phyloP scores from a whole-genome alignment of 2,329 filamentous ascomycete species.

The Nothophaeocryptopus gaeumannii region DNA sequence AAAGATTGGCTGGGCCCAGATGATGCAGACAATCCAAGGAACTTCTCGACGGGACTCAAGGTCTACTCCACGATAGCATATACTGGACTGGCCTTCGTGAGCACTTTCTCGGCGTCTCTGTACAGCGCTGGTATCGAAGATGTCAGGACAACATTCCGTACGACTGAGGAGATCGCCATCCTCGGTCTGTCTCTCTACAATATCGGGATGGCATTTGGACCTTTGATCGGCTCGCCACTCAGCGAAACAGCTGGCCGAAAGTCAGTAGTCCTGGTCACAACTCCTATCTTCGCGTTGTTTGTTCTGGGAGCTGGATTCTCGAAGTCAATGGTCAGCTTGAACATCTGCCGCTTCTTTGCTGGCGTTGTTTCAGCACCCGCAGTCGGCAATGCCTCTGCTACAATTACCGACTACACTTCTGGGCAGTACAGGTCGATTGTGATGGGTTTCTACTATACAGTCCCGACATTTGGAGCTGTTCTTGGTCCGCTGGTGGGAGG shows the following conservation, averaged over 20 bases:
- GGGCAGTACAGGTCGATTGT: constrained; percentile 28
- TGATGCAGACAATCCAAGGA: constrained; percentile 33
- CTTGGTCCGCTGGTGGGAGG: constrained; percentile 43
- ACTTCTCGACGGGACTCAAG: constrained; percentile 28
- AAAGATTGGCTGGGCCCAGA: constrained; percentile 29
- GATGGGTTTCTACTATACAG: constrained; percentile 30
- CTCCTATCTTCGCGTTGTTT: constrained; percentile 38
- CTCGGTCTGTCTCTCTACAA: constrained; percentile 38
- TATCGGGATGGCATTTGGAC: constrained; percentile 38
- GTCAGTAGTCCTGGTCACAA: constrained; percentile 36
- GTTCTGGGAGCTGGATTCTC: constrained; percentile 34
- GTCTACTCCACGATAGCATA: constrained; percentile 28
- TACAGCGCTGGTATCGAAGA: constrained; percentile 30
- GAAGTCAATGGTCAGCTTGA: constrained; percentile 21
- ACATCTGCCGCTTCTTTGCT: constrained; percentile 46
- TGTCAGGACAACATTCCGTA: constrained; percentile 26
- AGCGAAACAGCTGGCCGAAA: constrained; percentile 40
- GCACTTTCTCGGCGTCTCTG: constrained; percentile 32
- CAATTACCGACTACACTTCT: constrained; percentile 35
- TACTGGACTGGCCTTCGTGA: constrained; percentile 32
- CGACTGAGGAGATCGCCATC: constrained; percentile 33
- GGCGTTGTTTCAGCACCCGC: constrained; percentile 41
- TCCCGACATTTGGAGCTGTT: constrained; percentile 30
- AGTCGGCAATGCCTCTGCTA: constrained; percentile 32
- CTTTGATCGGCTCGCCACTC: constrained; percentile 37